Evolutionary conservation across 345 rosid genomes (phyloP).

Genomic region (Aethionema arabicum): DNA sequence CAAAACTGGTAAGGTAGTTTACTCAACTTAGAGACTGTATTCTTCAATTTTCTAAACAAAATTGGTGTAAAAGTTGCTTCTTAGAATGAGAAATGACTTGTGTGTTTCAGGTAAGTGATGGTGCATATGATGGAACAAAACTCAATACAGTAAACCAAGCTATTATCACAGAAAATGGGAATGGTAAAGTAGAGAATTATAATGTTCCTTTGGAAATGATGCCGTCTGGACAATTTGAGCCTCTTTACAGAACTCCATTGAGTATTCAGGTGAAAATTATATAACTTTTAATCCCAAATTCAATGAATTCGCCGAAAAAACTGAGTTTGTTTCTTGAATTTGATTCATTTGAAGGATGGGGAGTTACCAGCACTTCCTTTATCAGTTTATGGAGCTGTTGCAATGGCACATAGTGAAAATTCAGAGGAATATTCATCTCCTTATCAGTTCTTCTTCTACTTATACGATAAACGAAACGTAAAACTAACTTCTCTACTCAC

Average conservation of each 20-base stretch:
- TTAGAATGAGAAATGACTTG: background rate
- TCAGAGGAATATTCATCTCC: conserved; percentile 93
- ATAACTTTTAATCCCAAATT: background rate
- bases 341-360: conserved; percentile 57
- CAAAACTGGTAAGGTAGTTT: conserved; percentile 95
- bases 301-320: background rate
- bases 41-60: conserved; percentile 11
- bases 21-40: conserved; percentile 26
- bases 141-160: conserved; percentile 71
- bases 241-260: conserved; percentile 75
- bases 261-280: conserved; percentile 59
- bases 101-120: conserved; percentile 56
- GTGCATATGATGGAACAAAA: conserved; percentile 74
- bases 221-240: conserved; percentile 96
- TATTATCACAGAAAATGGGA: conserved; percentile 56
- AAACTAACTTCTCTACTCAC: conserved; percentile 19
- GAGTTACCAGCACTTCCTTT: conserved; percentile 88
- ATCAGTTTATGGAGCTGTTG: conserved; percentile 85
- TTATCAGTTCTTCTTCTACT: conserved; percentile 84
- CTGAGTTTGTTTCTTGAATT: conserved; percentile 19
- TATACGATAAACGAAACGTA: conserved; percentile 90
- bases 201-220: conserved; percentile 80
- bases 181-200: conserved; percentile 50
- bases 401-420: conserved; percentile 83
- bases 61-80: conserved; percentile 8